Conservation (phyloP, 106 monocot species). For the Narthecium ossifragum region DNA sequence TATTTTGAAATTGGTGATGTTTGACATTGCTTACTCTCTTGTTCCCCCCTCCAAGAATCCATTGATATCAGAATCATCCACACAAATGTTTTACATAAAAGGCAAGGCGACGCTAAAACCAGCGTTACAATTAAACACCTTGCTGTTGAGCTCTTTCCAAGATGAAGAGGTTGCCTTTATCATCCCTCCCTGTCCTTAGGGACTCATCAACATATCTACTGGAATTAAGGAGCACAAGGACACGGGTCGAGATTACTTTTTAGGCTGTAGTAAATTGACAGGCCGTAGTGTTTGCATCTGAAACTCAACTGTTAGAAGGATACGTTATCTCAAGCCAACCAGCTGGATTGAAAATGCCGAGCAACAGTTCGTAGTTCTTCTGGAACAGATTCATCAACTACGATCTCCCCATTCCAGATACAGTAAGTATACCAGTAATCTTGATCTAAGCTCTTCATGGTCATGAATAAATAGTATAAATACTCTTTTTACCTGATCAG, state of each 20-base stretch:
- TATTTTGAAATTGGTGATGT: too few relatives aligned
- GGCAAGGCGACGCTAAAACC: too few relatives aligned
- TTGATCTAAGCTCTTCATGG: neutral
- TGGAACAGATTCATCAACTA: constrained; percentile 79
- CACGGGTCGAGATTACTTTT: neutral
- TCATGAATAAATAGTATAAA: neutral
- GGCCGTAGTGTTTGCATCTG: neutral
- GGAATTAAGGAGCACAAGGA: constrained; percentile 7
- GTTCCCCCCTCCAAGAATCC: too few relatives aligned
- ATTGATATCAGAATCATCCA: too few relatives aligned
- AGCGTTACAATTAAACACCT: constrained; percentile 8
- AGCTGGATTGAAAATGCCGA: constrained; percentile 87
- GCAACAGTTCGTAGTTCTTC: constrained; percentile 84
- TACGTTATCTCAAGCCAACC: constrained; percentile 98
- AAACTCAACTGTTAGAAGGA: constrained; percentile 22
- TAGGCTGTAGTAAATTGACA: neutral
- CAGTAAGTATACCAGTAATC: neutral
- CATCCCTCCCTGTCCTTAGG: constrained; percentile 77
- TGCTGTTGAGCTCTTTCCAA: constrained; percentile 42
- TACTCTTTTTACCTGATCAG: constrained; percentile 47
- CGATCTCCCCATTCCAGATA: too few relatives aligned
- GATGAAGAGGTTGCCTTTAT: constrained; percentile 82
- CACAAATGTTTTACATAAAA: too few relatives aligned
- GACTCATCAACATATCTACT: constrained; percentile 82
- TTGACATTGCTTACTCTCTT: too few relatives aligned